These are phyloP conservation scores for Coemansia sp. DNA, from an alignment of 192 early-diverging fungal genomes.

Conservation along the genomic window DNA sequence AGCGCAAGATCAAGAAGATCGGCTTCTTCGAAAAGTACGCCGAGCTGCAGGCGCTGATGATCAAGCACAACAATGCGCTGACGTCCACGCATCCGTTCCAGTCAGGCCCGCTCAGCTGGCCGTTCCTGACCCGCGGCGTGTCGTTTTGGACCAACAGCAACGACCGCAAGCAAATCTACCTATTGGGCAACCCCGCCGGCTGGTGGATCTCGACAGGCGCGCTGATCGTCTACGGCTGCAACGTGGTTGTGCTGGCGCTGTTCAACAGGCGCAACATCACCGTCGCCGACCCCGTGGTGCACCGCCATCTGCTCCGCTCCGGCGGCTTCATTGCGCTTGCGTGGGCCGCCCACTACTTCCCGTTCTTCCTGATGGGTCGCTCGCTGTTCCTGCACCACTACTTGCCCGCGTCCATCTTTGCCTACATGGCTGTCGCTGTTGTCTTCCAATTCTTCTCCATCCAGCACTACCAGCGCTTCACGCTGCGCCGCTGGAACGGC, in stretches of 20 bases:
- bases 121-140: conserved; percentile 80
- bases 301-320: conserved; percentile 46
- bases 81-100: conserved; percentile 94
- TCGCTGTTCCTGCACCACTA: conserved; percentile 84
- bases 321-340: conserved; percentile 63
- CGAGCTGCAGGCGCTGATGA: conserved; percentile 88
- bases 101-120: conserved; percentile 81
- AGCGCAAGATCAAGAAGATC: conserved; percentile 21
- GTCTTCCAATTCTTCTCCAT: conserved; percentile 61
- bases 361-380: conserved; percentile 75
- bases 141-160: conserved; percentile 89
- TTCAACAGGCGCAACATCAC: conserved; percentile 73
- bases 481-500: conserved; percentile 36
- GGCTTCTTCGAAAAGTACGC: conserved; percentile 79
- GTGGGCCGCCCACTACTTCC: conserved; percentile 72
- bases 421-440: conserved; percentile 61
- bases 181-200: conserved; percentile 83
- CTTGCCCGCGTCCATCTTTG: conserved; percentile 71
- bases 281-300: conserved; percentile 40
- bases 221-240: conserved; percentile 53
- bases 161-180: conserved; percentile 79
- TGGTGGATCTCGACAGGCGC: conserved; percentile 71
- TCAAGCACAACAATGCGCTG: conserved; percentile 85
- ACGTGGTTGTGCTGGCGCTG: conserved; percentile 70
- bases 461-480: conserved; percentile 42